Evolutionary conservation across 1,139 yeast genomes (phyloP), one percentile per base, ranked within the genome.

Genomic region (Diutina catenulata): DNA sequence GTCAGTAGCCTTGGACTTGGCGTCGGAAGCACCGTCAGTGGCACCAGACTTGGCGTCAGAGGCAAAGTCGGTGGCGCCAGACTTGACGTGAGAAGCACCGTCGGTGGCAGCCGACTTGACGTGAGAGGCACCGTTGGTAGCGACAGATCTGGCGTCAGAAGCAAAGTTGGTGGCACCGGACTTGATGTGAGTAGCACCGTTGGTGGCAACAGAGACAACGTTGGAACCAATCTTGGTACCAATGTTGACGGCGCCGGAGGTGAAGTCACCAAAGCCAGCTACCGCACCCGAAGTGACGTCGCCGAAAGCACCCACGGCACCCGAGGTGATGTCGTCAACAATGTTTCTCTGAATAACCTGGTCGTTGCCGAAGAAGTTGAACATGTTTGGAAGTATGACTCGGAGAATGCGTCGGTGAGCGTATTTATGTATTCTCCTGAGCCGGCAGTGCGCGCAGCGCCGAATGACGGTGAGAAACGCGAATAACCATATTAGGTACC

Each of bases 281-380:
- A 23, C 33, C 14, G 37, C 37, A 14, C 31, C 39, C 14, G 37
- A 33, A 22, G 33, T 14, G 20, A 37, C 13, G 37, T 9, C 23
- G 21, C 15, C 16, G n/a, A 18, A 24, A 14, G 25, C 35, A 13
- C 36, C 36, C 7, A 19, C 26, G 16, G 37, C 37, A 11, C 23
- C 29, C 18, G 36, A 26, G 20, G 22, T 19, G 16, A 37, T 8
- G 31, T 14, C 15, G 21, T 20, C 25, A 14, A 18, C 19, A 18
- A 20, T 19, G 28, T 28, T 31, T 28, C 29, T 37, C 18, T 16
- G 20, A 10, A 8, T 16, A 11, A 4, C 18, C 9, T 21, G 16
- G 35, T 29, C n/a, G 6, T 24, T 6, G 16, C 18, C 4, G 28
- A 23, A 33, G 14, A 33, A 23, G 28, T 21, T 40, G 40, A 20